Percentiles rank a stretch among this genome's conserved stretches.
These are phyloP conservation scores for Trichosporon asahii DNA, from an alignment of 1,284 basidiomycete species.

Conservation along the genomic window DNA sequence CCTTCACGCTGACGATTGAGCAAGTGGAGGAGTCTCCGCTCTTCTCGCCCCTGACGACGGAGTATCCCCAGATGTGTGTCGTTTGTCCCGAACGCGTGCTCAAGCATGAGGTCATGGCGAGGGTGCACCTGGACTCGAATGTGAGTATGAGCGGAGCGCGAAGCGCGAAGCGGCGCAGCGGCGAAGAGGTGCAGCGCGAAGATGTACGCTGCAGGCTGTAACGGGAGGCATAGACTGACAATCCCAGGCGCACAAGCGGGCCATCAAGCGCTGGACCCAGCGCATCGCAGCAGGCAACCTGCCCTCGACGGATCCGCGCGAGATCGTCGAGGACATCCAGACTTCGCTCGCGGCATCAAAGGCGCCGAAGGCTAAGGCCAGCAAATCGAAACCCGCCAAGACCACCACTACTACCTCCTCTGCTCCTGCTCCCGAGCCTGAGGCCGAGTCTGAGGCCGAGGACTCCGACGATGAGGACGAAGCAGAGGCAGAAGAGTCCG, in stretches of 20 bases:
- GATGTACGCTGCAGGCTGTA: no score
- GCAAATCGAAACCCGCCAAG: slow-evolving; percentile 9
- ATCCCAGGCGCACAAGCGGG: slow-evolving; percentile 37
- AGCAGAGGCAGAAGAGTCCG: no score
- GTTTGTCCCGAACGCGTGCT: slow-evolving; percentile 71
- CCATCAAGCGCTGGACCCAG: slow-evolving; percentile 31
- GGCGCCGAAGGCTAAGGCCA: slow-evolving; percentile 5
- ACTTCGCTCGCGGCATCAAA: slow-evolving; percentile 15
- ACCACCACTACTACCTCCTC: slow-evolving; percentile 3
- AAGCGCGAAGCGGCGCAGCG: no score
- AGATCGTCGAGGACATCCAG: slow-evolving; percentile 34
- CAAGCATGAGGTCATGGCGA: slow-evolving; percentile 63
- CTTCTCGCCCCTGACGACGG: slow-evolving; percentile 45
- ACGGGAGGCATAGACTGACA: background rate
- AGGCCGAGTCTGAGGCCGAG: slow-evolving; percentile 11
- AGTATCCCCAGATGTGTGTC: slow-evolving; percentile 60
- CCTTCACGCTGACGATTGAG: slow-evolving; percentile 59
- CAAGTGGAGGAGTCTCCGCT: slow-evolving; percentile 64
- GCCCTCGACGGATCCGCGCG: slow-evolving; percentile 29
- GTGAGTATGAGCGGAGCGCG: no score
- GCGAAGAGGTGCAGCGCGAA: no score
- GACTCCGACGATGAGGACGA: slow-evolving; percentile 11
- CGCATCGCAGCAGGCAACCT: slow-evolving; percentile 20
- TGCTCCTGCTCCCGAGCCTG: background rate
- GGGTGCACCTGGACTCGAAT: slow-evolving; percentile 63